A percentile compares a stretch with the other conserved stretches of the same genome.
Conservation (phyloP, 257 asterid genomes). For the Ajuga chamaepitys region DNA sequence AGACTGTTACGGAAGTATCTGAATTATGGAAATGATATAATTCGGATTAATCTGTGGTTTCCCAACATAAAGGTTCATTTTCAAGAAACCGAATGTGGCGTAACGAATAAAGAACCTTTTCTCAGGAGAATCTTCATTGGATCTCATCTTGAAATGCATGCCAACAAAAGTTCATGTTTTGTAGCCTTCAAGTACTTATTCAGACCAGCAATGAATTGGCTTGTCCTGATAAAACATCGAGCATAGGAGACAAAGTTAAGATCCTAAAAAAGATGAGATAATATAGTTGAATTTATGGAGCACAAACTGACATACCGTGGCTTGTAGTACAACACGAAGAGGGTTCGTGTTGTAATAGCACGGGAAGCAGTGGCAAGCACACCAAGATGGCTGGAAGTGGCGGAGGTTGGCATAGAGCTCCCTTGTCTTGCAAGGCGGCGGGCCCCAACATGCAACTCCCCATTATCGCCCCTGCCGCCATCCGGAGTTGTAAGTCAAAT, state of each 20-base stretch:
- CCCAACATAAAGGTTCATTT: not conserved
- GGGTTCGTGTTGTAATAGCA: slow-evolving; percentile 59
- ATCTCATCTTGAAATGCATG: slow-evolving; percentile 77
- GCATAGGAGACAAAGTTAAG: not conserved
- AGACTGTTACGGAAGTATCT: too few species aligned
- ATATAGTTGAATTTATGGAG: not conserved
- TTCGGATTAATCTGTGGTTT: too few species aligned
- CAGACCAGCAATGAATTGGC: slow-evolving; percentile 67
- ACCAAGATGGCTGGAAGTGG: slow-evolving; percentile 81
- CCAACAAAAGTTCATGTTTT: slow-evolving; percentile 53
- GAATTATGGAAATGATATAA: too few species aligned
- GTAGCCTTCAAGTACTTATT: slow-evolving; percentile 64
- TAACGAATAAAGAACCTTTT: slow-evolving; percentile 30
- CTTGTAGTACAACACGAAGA: slow-evolving; percentile 63
- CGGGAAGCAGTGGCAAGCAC: slow-evolving; percentile 86
- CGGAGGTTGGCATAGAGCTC: slow-evolving; percentile 60
- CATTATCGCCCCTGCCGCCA: slow-evolving; percentile 56
- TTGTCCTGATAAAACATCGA: slow-evolving; percentile 40
- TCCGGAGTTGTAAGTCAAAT: not conserved
- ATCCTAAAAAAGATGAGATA: too few species aligned
- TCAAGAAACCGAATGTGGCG: too few species aligned
- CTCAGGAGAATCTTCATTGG: slow-evolving; percentile 86
- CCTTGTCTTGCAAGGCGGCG: slow-evolving; percentile 64
- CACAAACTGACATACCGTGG: slow-evolving; percentile 60
- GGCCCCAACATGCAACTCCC: slow-evolving; percentile 71